Conservation (phyloP, 805 yeast species). For the Komagataella pseudopastoris region DNA sequence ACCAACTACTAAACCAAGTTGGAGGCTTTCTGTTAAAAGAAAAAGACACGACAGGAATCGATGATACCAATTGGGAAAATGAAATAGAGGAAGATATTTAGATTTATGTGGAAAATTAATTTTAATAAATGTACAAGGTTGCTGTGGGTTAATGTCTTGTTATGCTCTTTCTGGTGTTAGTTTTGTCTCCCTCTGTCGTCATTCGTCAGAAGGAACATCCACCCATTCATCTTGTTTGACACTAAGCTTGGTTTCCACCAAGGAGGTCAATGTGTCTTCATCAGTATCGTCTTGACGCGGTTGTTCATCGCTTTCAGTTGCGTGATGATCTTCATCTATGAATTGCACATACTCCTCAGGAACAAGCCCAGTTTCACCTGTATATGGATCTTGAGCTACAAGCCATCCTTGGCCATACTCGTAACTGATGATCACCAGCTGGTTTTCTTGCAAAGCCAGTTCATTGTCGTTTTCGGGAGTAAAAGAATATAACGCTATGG, state of each 20-base stretch:
- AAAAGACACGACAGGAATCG: conserved; percentile 24
- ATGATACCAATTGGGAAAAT: conserved; percentile 33
- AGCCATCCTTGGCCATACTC: conserved; percentile 98
- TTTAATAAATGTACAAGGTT: neutral
- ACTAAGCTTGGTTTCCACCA: neutral
- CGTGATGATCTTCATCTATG: conserved; percentile 18
- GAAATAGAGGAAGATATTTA: conserved; percentile 28
- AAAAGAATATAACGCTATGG: conserved; percentile 83
- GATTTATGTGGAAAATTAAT: neutral
- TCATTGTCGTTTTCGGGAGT: conserved; percentile 93
- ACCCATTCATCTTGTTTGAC: neutral
- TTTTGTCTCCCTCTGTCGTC: neutral
- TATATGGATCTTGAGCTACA: conserved; percentile 70
- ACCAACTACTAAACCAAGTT: conserved; percentile 32
- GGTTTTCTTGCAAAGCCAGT: conserved; percentile 65
- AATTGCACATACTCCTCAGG: conserved; percentile 88
- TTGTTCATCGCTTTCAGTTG: conserved; percentile 2
- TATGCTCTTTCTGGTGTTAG: neutral
- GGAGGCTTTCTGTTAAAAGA: conserved; percentile 42
- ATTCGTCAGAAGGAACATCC: neutral
- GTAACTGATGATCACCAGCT: conserved; percentile 71
- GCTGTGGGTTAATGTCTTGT: conserved; percentile 1
- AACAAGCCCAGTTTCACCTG: conserved; percentile 80
- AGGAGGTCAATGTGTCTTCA: conserved; percentile 4
- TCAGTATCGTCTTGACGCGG: conserved; percentile 6